These are phyloP conservation scores for Paracoccidioides lutzii DNA, from an alignment of 2,329 filamentous ascomycete genomes.

Conservation along the genomic window DNA sequence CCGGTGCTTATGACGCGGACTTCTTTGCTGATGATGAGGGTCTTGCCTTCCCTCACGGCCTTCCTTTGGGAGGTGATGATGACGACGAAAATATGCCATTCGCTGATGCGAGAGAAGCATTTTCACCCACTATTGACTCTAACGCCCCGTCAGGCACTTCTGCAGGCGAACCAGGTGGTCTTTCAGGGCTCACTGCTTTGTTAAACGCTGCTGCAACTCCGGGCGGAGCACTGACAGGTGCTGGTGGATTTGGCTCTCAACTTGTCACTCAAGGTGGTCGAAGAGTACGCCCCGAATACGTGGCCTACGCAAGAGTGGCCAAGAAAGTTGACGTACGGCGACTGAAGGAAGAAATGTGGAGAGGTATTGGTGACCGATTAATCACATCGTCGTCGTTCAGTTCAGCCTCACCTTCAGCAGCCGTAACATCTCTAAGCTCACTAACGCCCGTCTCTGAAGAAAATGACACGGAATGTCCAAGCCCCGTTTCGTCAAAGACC, in stretches of 20 bases:
- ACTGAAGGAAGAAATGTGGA: slow-evolving; percentile 54
- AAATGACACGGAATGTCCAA: slow-evolving; percentile 8
- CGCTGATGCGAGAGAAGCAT: slow-evolving; percentile 37
- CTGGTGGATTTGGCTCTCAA: slow-evolving; percentile 48
- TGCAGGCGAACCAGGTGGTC: slow-evolving; percentile 21
- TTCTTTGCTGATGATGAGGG: slow-evolving; percentile 74
- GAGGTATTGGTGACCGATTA: slow-evolving; percentile 41
- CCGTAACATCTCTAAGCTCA: slow-evolving; percentile 2
- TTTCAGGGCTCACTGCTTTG: slow-evolving; percentile 27
- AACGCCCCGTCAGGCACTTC: slow-evolving; percentile 23
- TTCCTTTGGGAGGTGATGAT: slow-evolving; percentile 33
- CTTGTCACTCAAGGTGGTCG: slow-evolving; percentile 48
- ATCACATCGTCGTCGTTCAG: slow-evolving; percentile 23
- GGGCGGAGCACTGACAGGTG: slow-evolving; percentile 35
- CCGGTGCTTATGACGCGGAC: slow-evolving; percentile 85
- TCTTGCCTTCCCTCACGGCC: slow-evolving; percentile 34
- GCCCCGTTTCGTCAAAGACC: slow-evolving; percentile 25
- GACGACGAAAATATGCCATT: slow-evolving; percentile 37
- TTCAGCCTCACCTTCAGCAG: slow-evolving; percentile 11
- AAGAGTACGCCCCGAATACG: slow-evolving; percentile 49
- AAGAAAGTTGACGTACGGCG: slow-evolving; percentile 55
- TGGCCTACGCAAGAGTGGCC: slow-evolving; percentile 52
- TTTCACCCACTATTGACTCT: slow-evolving; percentile 27
- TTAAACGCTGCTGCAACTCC: slow-evolving; percentile 29
- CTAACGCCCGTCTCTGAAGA: background rate